Base-by-base conservation (phyloP, 2,329 filamentous ascomycete genomes). In the Epichloe sp. region DNA sequence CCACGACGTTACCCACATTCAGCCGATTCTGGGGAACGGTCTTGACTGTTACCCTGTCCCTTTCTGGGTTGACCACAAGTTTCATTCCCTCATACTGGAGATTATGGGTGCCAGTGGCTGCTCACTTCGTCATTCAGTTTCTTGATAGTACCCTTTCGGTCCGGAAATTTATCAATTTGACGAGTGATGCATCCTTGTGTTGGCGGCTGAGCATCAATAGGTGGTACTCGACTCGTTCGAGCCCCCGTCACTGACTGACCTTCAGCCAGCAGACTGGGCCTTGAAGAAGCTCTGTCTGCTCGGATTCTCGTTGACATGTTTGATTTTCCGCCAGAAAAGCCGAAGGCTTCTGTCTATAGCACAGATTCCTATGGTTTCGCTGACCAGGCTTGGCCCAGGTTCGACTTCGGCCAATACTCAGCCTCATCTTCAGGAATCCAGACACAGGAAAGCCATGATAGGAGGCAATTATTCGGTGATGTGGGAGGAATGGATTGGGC, bases 401-500 rank as follows among this genome's bases (percentile, higher is more conserved):
- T 63, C 55, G 61, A 63, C 57, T 55, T 62, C 51, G 55, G 58
- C 56, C 52, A 56, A 52, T 52, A 56, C 44, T 56, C 51, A 23
- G 52, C 55, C 37, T 55, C 61, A 47, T 56, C 60, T 46, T 57
- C 59, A 17, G 55, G 51, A 44, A 35, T 53, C 35, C 49, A 57
- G 49, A 54, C 59, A 23, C 59, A 62, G 43, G 40, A 59, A 23
- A 53, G 57, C 26, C 58, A 67, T 54, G 58, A 56, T 45, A 55
- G 55, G 53, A 54, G 54, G 45, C 59, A 56, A 53, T 55, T 58
- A 38, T 65, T 65, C 52, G 53, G 56, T 54, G 54, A 58, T 42
- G 54, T 60, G 35, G 59, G 59, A 45, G 55, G 55, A 34, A 71
- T 71, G 68, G 68, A 71, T 55, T 71, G 68, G 68, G 58, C 63